phyloP scores from a whole-genome alignment of 1,284 basidiomycete species.

The Cryptococcus sp. region DNA sequence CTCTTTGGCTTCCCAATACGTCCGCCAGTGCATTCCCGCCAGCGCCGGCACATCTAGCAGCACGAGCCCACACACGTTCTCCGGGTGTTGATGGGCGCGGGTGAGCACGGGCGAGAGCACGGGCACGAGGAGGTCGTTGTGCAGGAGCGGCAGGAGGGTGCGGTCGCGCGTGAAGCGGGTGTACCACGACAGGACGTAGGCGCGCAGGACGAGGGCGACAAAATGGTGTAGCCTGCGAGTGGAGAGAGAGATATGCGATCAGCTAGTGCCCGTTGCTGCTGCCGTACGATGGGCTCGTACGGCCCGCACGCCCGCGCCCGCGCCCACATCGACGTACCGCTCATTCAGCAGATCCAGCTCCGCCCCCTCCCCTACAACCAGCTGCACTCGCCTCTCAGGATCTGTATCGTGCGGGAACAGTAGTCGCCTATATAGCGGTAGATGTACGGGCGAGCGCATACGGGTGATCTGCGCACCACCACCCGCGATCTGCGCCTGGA shows the following conservation, averaged over 20 bases:
- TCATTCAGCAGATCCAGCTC: conserved; percentile 24
- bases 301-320: no score
- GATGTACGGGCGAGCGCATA: conserved; percentile 16
- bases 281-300: background rate
- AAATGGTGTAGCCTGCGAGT: conserved; percentile 23
- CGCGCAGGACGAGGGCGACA: conserved; percentile 30
- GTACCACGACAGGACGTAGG: conserved; percentile 43
- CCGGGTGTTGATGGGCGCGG: conserved; percentile 10
- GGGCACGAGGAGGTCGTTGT: conserved; percentile 18
- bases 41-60: conserved; percentile 33
- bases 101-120: conserved; percentile 28
- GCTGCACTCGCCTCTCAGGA: conserved; percentile 8
- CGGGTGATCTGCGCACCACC: no score
- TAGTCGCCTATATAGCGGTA: conserved; percentile 27
- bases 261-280: background rate
- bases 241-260: background rate
- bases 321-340: conserved; percentile 13
- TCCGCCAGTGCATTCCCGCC: conserved; percentile 24
- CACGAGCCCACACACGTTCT: conserved; percentile 19
- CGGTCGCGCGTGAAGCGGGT: conserved; percentile 33
- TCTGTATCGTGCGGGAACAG: conserved; percentile 20
- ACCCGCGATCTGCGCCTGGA: no score
- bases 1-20: conserved; percentile 24
- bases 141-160: conserved; percentile 23
- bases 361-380: conserved; percentile 8